Conservation (phyloP, 805 yeast genomes). For the Torulaspora indica region DNA sequence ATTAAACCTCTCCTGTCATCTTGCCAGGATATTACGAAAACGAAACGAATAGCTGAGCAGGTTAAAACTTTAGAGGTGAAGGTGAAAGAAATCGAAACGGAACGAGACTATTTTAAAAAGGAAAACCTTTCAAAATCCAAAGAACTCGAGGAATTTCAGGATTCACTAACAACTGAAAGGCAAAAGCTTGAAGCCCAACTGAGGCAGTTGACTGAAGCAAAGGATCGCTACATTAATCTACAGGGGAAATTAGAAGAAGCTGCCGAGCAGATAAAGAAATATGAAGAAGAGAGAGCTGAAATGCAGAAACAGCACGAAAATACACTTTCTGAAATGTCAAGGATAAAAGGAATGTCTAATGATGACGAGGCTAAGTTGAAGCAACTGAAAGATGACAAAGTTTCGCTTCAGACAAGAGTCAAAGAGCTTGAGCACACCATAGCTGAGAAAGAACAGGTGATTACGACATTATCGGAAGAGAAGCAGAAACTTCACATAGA, state of each 20-base stretch:
- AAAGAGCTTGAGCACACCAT: slow-evolving; percentile 51
- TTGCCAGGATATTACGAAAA: slow-evolving; percentile 54
- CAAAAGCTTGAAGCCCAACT: slow-evolving; percentile 41
- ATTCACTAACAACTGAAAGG: slow-evolving; percentile 39
- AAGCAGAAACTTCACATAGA: slow-evolving; percentile 17
- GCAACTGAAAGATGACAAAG: slow-evolving; percentile 40
- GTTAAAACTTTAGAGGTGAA: slow-evolving; percentile 48
- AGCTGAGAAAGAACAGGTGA: slow-evolving; percentile 44
- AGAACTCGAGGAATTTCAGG: slow-evolving; percentile 33
- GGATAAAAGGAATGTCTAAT: slow-evolving; percentile 18
- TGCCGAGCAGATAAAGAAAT: slow-evolving; percentile 19
- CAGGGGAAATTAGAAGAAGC: slow-evolving; percentile 26
- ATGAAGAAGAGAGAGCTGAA: slow-evolving; percentile 29
- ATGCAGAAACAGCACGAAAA: slow-evolving; percentile 22
- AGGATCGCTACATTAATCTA: slow-evolving; percentile 38
- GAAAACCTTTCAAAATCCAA: slow-evolving; percentile 28
- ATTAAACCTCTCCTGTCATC: slow-evolving; percentile 73
- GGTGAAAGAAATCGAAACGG: slow-evolving; percentile 37
- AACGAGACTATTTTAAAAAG: slow-evolving; percentile 30
- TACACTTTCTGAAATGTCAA: slow-evolving; percentile 24
- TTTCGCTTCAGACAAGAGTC: slow-evolving; percentile 51
- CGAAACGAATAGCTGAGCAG: slow-evolving; percentile 53
- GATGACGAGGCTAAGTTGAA: slow-evolving; percentile 47
- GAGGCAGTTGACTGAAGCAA: slow-evolving; percentile 44
- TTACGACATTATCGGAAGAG: slow-evolving; percentile 37